phyloP scores from a whole-genome alignment of 2,329 filamentous ascomycete genomes.

The Trichoderma sp. region DNA sequence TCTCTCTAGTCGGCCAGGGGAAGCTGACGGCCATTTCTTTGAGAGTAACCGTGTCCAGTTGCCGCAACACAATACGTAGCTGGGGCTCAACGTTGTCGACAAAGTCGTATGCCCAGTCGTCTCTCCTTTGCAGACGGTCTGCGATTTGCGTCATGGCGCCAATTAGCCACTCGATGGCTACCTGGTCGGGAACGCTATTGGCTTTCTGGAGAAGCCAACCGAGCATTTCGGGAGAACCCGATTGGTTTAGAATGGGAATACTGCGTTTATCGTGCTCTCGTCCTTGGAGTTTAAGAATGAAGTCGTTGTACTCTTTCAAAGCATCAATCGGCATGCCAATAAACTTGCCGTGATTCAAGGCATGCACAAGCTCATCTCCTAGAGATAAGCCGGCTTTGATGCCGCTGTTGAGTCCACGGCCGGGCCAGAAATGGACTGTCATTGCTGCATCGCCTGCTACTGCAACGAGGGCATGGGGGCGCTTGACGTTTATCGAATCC shows the following conservation, averaged over 20 bases:
- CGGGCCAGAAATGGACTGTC: constrained; percentile 39
- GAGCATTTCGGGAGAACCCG: constrained; percentile 34
- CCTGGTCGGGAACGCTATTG: constrained; percentile 30
- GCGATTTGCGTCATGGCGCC: constrained; percentile 35
- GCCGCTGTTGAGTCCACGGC: constrained; percentile 36
- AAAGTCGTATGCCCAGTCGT: constrained; percentile 31
- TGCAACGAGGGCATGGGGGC: constrained; percentile 33
- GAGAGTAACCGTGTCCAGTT: constrained; percentile 31
- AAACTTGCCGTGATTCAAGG: constrained; percentile 30
- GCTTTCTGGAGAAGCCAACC: constrained; percentile 36
- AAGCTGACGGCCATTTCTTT: constrained; percentile 37
- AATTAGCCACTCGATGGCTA: constrained; percentile 35
- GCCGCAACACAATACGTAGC: constrained; percentile 33
- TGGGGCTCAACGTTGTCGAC: constrained; percentile 32
- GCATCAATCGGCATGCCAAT: constrained; percentile 31
- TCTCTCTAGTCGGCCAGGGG: constrained; percentile 37
- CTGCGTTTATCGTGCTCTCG: constrained; percentile 38
- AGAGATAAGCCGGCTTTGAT: constrained; percentile 37
- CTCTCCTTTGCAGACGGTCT: constrained; percentile 30
- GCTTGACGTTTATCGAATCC: constrained; percentile 27
- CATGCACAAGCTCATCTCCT: constrained; percentile 36
- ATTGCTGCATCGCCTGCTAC: constrained; percentile 37
- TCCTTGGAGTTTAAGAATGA: constrained; percentile 35
- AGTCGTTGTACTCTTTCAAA: constrained; percentile 35
- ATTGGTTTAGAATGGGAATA: constrained; percentile 36